Conservation (phyloP, 129 eudicot species). For the Saposhnikovia divaricata region DNA sequence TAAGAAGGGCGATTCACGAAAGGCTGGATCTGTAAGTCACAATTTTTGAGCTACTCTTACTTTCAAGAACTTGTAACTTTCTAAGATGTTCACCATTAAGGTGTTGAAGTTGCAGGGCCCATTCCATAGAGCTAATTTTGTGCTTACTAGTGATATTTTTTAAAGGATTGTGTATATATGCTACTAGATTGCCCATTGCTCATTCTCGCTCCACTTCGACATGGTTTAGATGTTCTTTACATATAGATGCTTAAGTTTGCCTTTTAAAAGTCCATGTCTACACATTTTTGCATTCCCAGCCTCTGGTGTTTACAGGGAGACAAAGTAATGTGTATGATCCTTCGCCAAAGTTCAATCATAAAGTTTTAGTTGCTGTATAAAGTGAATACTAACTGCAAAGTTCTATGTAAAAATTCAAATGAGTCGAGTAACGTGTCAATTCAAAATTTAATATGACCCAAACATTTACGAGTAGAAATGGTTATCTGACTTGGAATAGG, state of each 20-base stretch:
- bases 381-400: neutral
- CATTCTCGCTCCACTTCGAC: neutral
- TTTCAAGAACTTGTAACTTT: neutral
- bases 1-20: constrained; percentile 66
- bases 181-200: neutral
- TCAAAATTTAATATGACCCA: neutral
- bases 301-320: neutral
- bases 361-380: neutral
- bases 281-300: neutral
- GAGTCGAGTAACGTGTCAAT: neutral
- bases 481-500: neutral
- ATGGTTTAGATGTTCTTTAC: neutral
- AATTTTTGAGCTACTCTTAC: neutral
- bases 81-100: neutral
- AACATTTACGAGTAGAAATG: neutral
- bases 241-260: neutral
- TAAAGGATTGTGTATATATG: neutral
- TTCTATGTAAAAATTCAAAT: neutral
- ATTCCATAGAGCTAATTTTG: neutral
- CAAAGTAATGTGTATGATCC: neutral
- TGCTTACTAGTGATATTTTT: neutral
- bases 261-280: neutral
- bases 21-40: constrained; percentile 85
- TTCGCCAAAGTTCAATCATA: neutral
- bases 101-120: neutral